Base-by-base conservation (phyloP, 2,329 filamentous ascomycete genomes). In the Lachnellula arida region DNA sequence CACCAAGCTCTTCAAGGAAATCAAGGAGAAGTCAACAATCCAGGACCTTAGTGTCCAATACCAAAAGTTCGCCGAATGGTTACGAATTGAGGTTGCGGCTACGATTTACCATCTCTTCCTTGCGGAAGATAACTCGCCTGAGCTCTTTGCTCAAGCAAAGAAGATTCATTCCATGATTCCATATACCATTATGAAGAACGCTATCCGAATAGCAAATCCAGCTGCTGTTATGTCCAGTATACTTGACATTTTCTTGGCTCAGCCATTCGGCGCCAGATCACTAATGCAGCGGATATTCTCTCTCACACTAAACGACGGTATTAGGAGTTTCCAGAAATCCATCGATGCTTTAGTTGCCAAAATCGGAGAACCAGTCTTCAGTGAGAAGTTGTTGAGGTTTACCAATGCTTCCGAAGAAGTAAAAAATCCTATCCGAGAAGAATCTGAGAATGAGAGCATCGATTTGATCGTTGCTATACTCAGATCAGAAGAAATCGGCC, bases 61-160 rank as follows among this genome's bases (percentile, higher is more conserved):
- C 72, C 89, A 94, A 68, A 99, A 97, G 71, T 97, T 99, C 70
- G 93, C 93, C 17, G 94, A 99, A 72, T 99, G 94, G 94, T 77
- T 97, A 50, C 87, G 94, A 40, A 99, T 99, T 67, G 94, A 99
- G 74, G 87, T 99, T 49, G 94, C 94, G 23, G 94, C 94, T 42
- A 97, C 94, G 22, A 85, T 97, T 57, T 99, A 99, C 70, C 94
- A 99, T 71, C 78, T 99, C 35, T 99, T 99, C 78, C 80, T 99
- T 46, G 94, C 94, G 5, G 94, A 99, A 71, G 94, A 99, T 74
- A 99, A 99, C 72, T 97, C 93, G 0, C 92, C 94, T 0, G 94
- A 99, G 69, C 74, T 99, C 32, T 97, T 97, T 71, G 91, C 91
- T 0, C 94, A 99, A 72, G 86, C 89, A 4, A 96, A 93, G 74